Conservation (phyloP, 768 basidiomycete species). For the Mycena belliarum region DNA sequence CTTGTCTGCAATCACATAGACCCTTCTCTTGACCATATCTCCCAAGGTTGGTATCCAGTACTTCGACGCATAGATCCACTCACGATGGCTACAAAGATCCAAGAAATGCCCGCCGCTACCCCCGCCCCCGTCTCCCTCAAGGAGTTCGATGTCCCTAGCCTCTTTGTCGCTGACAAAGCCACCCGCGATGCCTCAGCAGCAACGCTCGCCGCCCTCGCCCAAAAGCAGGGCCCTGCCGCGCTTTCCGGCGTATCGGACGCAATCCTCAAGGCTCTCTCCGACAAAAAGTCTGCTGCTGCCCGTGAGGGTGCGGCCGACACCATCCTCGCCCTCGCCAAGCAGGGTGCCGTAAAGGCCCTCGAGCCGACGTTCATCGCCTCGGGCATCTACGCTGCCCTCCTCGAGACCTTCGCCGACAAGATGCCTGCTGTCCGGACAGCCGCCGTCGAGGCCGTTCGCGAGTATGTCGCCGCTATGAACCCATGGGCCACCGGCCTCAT, state of each 20-base stretch:
- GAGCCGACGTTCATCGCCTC: slow-evolving; percentile 88
- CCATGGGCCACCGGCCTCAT: slow-evolving; percentile 84
- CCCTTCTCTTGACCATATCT: slow-evolving; percentile 31
- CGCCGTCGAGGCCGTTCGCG: slow-evolving; percentile 80
- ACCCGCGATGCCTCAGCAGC: slow-evolving; percentile 71
- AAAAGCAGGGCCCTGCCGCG: slow-evolving; percentile 83
- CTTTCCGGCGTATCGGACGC: slow-evolving; percentile 76
- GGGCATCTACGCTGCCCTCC: slow-evolving; percentile 81
- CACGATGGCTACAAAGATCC: slow-evolving; percentile 38
- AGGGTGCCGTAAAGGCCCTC: slow-evolving; percentile 76
- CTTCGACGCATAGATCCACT: slow-evolving; percentile 20
- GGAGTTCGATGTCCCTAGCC: slow-evolving; percentile 69
- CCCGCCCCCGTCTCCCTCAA: slow-evolving; percentile 50
- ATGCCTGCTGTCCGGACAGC: slow-evolving; percentile 84
- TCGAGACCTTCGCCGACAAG: slow-evolving; percentile 95
- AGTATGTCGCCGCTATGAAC: slow-evolving; percentile 77
- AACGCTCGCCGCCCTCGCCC: slow-evolving; percentile 67
- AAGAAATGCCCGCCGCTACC: slow-evolving; percentile 81
- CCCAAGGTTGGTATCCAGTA: slow-evolving; percentile 40
- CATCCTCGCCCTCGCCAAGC: slow-evolving; percentile 62
- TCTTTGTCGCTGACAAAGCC: slow-evolving; percentile 86
- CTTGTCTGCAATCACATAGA: slow-evolving; percentile 50
- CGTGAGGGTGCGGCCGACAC: slow-evolving; percentile 87
- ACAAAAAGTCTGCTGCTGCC: slow-evolving; percentile 93
- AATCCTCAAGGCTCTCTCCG: slow-evolving; percentile 79